phyloP scores from a whole-genome alignment of 2,329 filamentous ascomycete genomes.

The Ustulina deusta region DNA sequence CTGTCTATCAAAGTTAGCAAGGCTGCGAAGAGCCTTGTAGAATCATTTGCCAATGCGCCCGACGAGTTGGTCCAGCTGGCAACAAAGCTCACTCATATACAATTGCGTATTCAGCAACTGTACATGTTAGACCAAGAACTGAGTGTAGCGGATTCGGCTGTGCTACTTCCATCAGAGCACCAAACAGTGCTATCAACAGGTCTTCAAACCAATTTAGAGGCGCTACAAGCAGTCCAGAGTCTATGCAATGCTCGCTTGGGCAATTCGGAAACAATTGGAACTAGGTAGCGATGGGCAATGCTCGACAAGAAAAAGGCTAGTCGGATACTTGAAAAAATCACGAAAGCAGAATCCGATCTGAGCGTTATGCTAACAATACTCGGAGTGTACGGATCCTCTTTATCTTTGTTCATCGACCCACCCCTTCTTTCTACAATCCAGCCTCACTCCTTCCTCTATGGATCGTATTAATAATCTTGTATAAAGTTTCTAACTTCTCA shows the following conservation, averaged over 20 bases:
- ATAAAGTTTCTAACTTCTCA: background rate
- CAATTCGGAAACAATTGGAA: background rate
- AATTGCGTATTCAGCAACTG: background rate
- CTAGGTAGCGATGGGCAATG: background rate
- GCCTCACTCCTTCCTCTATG: background rate
- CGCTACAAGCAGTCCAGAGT: background rate
- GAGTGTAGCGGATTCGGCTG: background rate
- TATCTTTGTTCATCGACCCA: background rate
- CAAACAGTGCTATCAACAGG: background rate
- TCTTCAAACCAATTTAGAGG: background rate
- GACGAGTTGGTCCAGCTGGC: background rate
- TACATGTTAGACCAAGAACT: background rate
- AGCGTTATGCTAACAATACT: background rate
- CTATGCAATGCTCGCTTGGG: background rate
- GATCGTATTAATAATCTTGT: background rate
- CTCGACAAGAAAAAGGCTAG: background rate
- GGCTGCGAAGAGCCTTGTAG: background rate
- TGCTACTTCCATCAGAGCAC: background rate
- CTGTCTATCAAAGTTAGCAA: background rate
- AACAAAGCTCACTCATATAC: background rate
- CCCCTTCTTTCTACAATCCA: background rate
- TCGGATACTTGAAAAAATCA: background rate
- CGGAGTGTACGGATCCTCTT: background rate
- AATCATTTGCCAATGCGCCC: background rate
- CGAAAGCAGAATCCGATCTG: background rate